A percentile compares a stretch with the other conserved stretches of the same genome.
These are phyloP conservation scores for Panicum virgatum DNA, from an alignment of 202 grass and related monocot species.

Conservation along the genomic window DNA sequence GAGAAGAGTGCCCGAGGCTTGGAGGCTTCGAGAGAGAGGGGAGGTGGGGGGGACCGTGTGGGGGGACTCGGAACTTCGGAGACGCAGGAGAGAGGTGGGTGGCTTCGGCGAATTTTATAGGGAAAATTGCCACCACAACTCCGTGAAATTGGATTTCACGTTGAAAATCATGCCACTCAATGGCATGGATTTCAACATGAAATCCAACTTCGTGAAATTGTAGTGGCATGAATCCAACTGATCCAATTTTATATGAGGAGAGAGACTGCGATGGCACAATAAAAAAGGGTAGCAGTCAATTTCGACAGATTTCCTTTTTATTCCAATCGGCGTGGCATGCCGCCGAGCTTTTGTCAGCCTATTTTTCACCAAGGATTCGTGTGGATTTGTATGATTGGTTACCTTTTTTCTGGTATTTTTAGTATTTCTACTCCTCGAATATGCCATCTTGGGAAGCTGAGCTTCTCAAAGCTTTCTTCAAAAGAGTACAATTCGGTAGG, in stretches of 20 bases:
- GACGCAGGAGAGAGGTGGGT: not conserved
- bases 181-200: too few relatives aligned
- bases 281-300: not conserved
- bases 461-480: not conserved
- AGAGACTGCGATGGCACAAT: constrained; percentile 17
- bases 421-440: not conserved
- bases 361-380: too few relatives aligned
- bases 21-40: constrained; percentile 12
- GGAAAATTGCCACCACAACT: too few relatives aligned
- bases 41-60: constrained; percentile 1
- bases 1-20: too few relatives aligned
- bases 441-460: not conserved
- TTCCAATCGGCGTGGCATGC: not conserved
- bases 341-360: not conserved
- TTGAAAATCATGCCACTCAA: too few relatives aligned
- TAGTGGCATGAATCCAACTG: too few relatives aligned
- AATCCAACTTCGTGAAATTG: too few relatives aligned
- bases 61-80: constrained; percentile 6
- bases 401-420: not conserved
- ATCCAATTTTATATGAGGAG: not conserved
- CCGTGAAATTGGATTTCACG: too few relatives aligned
- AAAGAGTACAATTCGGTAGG: too few relatives aligned
- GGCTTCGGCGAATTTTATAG: not conserved
- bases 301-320: not conserved
- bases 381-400: not conserved